Conservation (phyloP, 805 yeast genomes). For the Wickerhamiella cacticola region DNA sequence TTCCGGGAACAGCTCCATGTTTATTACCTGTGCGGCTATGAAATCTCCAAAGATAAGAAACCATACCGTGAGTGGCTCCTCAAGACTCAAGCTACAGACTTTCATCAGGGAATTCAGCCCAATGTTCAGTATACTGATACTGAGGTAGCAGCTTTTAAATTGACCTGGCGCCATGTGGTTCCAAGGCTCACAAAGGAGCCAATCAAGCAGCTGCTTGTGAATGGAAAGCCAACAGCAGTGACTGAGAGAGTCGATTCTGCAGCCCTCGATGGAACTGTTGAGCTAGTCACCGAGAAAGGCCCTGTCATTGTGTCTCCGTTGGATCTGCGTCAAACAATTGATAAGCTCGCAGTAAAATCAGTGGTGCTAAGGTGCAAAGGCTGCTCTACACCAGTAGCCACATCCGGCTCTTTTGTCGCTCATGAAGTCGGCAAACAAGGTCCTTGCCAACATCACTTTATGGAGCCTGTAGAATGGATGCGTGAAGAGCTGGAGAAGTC, state of each 20-base stretch:
- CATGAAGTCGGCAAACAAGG: constrained; percentile 33
- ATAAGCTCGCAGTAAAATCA: constrained; percentile 14
- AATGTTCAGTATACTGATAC: constrained; percentile 32
- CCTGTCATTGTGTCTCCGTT: neutral
- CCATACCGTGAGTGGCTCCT: constrained; percentile 34
- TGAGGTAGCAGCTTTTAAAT: constrained; percentile 16
- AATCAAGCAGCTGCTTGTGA: constrained; percentile 12
- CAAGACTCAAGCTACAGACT: constrained; percentile 22
- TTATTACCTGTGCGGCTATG: constrained; percentile 38
- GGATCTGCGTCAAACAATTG: constrained; percentile 13
- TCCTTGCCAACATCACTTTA: constrained; percentile 68
- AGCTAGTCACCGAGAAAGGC: constrained; percentile 2
- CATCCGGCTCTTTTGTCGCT: constrained; percentile 44
- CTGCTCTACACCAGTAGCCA: constrained; percentile 64
- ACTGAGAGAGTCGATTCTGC: constrained; percentile 13
- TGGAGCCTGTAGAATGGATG: constrained; percentile 94
- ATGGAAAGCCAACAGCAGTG: constrained; percentile 10
- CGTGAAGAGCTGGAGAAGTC: constrained; percentile 58
- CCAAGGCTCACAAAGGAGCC: constrained; percentile 9
- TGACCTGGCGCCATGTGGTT: constrained; percentile 21
- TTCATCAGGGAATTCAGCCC: constrained; percentile 23
- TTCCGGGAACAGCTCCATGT: constrained; percentile 61
- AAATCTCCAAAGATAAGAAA: constrained; percentile 24
- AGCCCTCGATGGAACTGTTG: neutral
- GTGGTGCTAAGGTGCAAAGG: constrained; percentile 54